Percentiles rank a stretch among this genome's conserved stretches.
Conservation (phyloP, 2,329 filamentous ascomycete genomes). For the Thermoascus crustaceus region DNA sequence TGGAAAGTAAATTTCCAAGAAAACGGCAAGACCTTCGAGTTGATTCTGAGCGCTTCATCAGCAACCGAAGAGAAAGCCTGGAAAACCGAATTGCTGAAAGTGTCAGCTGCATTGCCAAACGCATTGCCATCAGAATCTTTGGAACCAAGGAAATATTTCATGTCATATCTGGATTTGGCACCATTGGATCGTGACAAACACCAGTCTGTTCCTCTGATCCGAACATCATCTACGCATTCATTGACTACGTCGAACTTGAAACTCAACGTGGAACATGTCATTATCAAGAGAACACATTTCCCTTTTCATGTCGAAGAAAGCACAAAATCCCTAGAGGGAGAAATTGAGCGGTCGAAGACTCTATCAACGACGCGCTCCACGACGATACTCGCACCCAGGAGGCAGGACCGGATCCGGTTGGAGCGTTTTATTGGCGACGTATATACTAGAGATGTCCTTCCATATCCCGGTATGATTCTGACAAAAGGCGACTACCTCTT, state of each 20-base stretch:
- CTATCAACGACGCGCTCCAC: slow-evolving; percentile 61
- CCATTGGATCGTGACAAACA: slow-evolving; percentile 68
- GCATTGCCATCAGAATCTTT: slow-evolving; percentile 39
- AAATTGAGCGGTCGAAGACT: slow-evolving; percentile 71
- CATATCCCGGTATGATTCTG: slow-evolving; percentile 71
- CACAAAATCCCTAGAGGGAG: slow-evolving; percentile 36
- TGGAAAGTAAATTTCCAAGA: slow-evolving; percentile 88
- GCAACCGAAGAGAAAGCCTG: slow-evolving; percentile 71
- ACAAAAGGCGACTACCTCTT: slow-evolving; percentile 63
- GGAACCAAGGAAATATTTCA: slow-evolving; percentile 20
- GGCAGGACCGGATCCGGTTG: slow-evolving; percentile 67
- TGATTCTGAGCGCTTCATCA: slow-evolving; percentile 81
- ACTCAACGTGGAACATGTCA: slow-evolving; percentile 62
- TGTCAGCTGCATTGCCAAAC: slow-evolving; percentile 42
- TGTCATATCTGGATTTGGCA: slow-evolving; percentile 60
- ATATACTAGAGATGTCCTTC: slow-evolving; percentile 73
- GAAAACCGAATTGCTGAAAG: slow-evolving; percentile 57
- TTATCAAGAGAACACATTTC: slow-evolving; percentile 76
- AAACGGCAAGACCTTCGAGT: slow-evolving; percentile 67
- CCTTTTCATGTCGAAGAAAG: slow-evolving; percentile 49
- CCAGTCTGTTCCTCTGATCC: slow-evolving; percentile 53
- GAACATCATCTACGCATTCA: slow-evolving; percentile 64
- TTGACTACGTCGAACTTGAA: slow-evolving; percentile 65
- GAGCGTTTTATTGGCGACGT: slow-evolving; percentile 68
- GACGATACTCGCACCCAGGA: slow-evolving; percentile 63